Conservation (phyloP, 2,329 filamentous ascomycete species). For the Tolypocladium sp. region DNA sequence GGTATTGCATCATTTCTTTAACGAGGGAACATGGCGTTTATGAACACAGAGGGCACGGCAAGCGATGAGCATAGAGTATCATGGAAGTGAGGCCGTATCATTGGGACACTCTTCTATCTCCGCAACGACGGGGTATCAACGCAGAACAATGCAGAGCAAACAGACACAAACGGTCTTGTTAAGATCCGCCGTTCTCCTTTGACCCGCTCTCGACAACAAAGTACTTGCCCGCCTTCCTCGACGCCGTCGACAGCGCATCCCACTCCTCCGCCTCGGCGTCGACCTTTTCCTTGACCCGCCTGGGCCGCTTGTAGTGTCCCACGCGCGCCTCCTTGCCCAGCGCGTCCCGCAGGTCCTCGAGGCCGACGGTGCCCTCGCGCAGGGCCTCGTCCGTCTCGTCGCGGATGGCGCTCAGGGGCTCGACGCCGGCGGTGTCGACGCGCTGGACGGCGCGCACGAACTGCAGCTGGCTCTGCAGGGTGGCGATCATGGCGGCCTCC, state of each 20-base stretch:
- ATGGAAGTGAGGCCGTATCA: background rate
- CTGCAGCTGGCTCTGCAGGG: constrained; percentile 71
- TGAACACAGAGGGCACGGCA: background rate
- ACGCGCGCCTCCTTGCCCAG: constrained; percentile 51
- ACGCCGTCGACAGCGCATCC: constrained; percentile 60
- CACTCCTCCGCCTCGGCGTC: constrained; percentile 51
- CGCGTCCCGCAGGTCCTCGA: constrained; percentile 46
- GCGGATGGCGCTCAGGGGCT: constrained; percentile 68
- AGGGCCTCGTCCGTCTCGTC: constrained; percentile 66
- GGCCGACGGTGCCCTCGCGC: constrained; percentile 46
- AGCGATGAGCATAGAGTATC: background rate
- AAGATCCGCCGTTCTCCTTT: constrained; percentile 5
- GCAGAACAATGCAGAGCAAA: background rate
- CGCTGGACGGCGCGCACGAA: constrained; percentile 83
- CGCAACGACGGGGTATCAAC: constrained; percentile 1
- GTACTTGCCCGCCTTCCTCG: constrained; percentile 58
- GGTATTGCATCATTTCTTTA: background rate
- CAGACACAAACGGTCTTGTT: background rate
- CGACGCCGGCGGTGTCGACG: constrained; percentile 63
- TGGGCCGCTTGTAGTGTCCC: constrained; percentile 43
- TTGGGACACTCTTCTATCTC: background rate
- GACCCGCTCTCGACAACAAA: constrained; percentile 63
- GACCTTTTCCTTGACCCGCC: constrained; percentile 22
- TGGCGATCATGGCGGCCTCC: constrained; percentile 62
- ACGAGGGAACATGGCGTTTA: background rate